Percentiles rank a stretch among this genome's conserved stretches.
Evolutionary conservation across 2,329 filamentous ascomycete genomes (phyloP).

Genomic region (Ceratocystis ficicola): DNA sequence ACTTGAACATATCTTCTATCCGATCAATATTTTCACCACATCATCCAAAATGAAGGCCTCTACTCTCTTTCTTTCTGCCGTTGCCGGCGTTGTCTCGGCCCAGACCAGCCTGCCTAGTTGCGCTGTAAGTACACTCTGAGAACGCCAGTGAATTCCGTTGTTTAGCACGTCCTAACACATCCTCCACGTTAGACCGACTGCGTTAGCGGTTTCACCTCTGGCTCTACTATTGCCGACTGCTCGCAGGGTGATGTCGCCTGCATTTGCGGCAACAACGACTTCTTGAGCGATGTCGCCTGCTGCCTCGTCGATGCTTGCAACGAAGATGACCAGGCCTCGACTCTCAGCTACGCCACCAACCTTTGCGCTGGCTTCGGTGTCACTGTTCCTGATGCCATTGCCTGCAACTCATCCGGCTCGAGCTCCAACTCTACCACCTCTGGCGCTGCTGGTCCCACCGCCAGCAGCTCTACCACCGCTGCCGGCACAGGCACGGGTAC

Average conservation of each 20-base stretch:
- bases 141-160: not conserved
- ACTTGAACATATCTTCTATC: constrained; percentile 5
- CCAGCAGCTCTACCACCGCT: not conserved
- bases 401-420: constrained; percentile 27
- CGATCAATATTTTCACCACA: not conserved
- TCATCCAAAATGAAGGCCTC: constrained; percentile 30
- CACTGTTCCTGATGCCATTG: constrained; percentile 30
- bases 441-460: not conserved
- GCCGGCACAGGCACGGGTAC: not conserved
- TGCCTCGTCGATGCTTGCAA: constrained; percentile 32
- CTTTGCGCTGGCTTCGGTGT: constrained; percentile 32
- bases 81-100: constrained; percentile 29
- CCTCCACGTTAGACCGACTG: constrained; percentile 27
- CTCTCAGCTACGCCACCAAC: constrained; percentile 31
- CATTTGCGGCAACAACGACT: constrained; percentile 33
- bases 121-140: constrained; percentile 29
- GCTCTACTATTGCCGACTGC: constrained; percentile 32
- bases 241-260: constrained; percentile 31
- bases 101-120: constrained; percentile 31
- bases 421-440: constrained; percentile 3
- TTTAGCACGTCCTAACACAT: not conserved
- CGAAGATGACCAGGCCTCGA: constrained; percentile 27
- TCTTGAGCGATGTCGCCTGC: constrained; percentile 34
- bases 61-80: constrained; percentile 27
- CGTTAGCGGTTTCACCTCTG: constrained; percentile 29